Base-by-base conservation (phyloP, 148 eudicot species). In the Rhododendron simsii region DNA sequence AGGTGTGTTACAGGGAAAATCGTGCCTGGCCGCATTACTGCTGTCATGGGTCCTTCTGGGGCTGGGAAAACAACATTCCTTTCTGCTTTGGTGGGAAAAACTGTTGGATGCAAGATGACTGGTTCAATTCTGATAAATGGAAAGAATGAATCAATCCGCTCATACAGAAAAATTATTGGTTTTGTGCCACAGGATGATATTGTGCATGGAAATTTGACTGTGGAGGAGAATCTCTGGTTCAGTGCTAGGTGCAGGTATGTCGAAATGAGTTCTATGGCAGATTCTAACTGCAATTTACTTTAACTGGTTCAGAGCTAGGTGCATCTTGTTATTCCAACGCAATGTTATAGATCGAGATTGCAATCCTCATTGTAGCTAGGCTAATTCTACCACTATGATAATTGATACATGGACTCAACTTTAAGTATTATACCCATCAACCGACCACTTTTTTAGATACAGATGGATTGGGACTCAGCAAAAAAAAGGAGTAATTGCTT, bases 141-240 rank as follows among this genome's bases (percentile, higher is more conserved):
- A 15, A 91, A 87, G 82, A 84, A 89, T 10, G 93, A 91, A 73
- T 90, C 94, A 44, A 92, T 94, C 57, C 93, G 88, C 51, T 94
- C 95, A 0, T 94, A 94, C 89, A 90, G 86, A 86, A 94, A 93
- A 87, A 93, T 94, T 12, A 90, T 90, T 50, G 98, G 98, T 26
- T 94, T 93, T 94, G 98, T 94, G 82, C 98, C 98, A 65, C 98
- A 94, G 86, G 98, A 94, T 90, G 98, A 94, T 88, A 92, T 94
- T 79, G 95, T 94, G 81, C 95, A 94, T 88, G 98, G 98, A 81
- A 92, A 94, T 85, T 88, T 94, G 91, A 93, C 95, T 0, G 95
- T 94, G 3, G 95, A 93, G 88, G 98, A 94, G 90, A 94, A 94
- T 88, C 89, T 94, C 14, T 93, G 95, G 93, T 94, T 94, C 87